Conservation (phyloP, 768 basidiomycete species). For the Rhizopogon vinicolor region DNA sequence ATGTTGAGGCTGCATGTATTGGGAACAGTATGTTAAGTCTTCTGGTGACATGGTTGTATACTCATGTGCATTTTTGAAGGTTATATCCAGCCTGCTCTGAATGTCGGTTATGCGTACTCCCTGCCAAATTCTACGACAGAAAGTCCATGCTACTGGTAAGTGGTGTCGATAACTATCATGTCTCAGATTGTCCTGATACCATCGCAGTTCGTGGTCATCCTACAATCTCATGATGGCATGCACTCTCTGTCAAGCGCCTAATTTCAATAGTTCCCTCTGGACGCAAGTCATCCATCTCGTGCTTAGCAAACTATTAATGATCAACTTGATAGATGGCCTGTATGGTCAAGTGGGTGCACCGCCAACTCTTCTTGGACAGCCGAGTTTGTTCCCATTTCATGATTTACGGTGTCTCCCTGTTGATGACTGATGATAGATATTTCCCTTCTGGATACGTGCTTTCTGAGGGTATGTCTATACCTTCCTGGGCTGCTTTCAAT, state of each 20-base stretch:
- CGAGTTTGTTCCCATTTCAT: background rate
- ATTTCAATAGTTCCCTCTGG: slow-evolving; percentile 11
- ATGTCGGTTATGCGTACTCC: slow-evolving; percentile 12
- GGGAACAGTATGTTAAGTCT: slow-evolving; percentile 17
- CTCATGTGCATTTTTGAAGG: slow-evolving; percentile 4
- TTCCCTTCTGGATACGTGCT: slow-evolving; percentile 37
- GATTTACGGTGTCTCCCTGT: background rate
- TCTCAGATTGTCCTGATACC: background rate
- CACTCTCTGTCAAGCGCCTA: slow-evolving; percentile 39
- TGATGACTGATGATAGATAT: slow-evolving; percentile 11
- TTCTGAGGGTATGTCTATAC: slow-evolving; percentile 32
- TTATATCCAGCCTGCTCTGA: slow-evolving; percentile 22
- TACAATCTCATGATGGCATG: slow-evolving; percentile 55
- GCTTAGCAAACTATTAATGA: background rate
- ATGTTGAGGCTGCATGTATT: slow-evolving; percentile 25
- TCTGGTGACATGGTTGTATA: background rate
- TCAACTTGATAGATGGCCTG: slow-evolving; percentile 16
- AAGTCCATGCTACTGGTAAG: slow-evolving; percentile 28
- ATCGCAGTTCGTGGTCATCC: slow-evolving; percentile 47
- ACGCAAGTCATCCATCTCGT: slow-evolving; percentile 23
- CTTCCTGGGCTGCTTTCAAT: slow-evolving; percentile 42
- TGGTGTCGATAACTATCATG: background rate
- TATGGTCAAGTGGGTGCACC: background rate
- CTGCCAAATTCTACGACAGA: slow-evolving; percentile 16
- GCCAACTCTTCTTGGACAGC: background rate